phyloP scores from a whole-genome alignment of 805 yeast species.

The Danielozyma ontarioensis region DNA sequence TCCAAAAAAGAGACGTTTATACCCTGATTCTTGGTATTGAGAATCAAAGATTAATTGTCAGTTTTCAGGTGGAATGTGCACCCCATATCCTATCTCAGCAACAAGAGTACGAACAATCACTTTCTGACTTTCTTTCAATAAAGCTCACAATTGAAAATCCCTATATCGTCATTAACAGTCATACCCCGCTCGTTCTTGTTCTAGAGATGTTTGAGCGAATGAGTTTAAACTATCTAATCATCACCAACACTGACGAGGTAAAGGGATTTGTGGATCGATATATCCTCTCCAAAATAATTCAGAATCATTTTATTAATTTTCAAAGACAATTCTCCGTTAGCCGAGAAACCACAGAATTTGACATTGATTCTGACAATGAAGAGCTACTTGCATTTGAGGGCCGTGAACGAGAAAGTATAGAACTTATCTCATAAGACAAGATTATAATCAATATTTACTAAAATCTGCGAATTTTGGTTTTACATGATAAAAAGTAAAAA shows the following conservation, averaged over 20 bases:
- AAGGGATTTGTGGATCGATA: conserved; percentile 37
- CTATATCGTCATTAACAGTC: conserved; percentile 22
- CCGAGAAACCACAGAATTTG: conserved; percentile 14
- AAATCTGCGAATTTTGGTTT: too few species aligned
- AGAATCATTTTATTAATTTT: conserved; percentile 19
- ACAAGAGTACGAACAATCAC: conserved; percentile 15
- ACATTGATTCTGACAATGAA: conserved; percentile 12
- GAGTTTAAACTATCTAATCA: conserved; percentile 29
- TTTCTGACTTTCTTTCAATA: conserved; percentile 6
- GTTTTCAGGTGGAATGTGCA: conserved; percentile 18
- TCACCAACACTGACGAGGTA: conserved; percentile 18
- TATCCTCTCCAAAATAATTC: conserved; percentile 24
- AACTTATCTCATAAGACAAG: neutral
- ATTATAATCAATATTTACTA: too few species aligned
- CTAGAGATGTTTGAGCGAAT: conserved; percentile 36
- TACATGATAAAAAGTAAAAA: too few species aligned
- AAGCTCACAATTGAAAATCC: conserved; percentile 16
- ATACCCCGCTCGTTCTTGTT: conserved; percentile 25
- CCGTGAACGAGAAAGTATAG: conserved; percentile 1
- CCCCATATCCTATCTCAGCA: conserved; percentile 18
- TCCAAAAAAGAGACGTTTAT: conserved; percentile 23
- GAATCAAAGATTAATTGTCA: conserved; percentile 5
- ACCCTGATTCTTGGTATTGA: conserved; percentile 4
- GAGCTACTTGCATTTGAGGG: conserved; percentile 2
- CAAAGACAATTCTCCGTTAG: conserved; percentile 8